Conservation (phyloP, 768 basidiomycete genomes). For the Kwoniella europaea region DNA sequence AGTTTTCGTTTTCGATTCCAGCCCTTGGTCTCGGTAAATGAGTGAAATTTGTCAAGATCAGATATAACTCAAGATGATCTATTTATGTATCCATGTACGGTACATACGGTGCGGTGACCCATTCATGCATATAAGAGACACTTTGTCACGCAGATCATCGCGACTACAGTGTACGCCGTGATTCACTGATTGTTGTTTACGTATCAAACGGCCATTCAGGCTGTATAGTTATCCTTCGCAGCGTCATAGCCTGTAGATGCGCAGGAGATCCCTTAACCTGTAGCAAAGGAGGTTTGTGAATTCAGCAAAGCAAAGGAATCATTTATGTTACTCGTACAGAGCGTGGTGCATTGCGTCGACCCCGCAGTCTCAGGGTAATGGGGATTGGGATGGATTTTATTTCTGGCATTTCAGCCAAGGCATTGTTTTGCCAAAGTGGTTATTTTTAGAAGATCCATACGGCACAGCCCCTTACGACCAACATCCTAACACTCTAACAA, state of each 20-base stretch:
- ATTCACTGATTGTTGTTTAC: too few species aligned
- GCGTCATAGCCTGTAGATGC: not conserved
- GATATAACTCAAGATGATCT: too few species aligned
- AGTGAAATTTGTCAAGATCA: not conserved
- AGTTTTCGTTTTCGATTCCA: not conserved
- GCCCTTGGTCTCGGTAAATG: not conserved
- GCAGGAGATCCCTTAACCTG: not conserved
- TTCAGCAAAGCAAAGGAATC: not conserved
- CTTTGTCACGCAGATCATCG: too few species aligned
- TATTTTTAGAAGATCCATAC: not conserved
- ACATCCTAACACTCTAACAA: not conserved
- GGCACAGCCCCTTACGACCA: constrained; percentile 1
- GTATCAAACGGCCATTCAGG: too few species aligned
- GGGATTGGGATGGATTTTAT: not conserved
- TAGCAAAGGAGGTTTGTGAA: not conserved
- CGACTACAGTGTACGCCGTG: too few species aligned
- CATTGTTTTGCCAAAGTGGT: not conserved
- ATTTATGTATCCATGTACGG: too few species aligned
- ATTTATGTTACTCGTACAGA: too few species aligned
- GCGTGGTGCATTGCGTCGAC: not conserved
- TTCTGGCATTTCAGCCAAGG: not conserved
- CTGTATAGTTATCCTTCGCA: not conserved
- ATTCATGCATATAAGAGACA: too few species aligned
- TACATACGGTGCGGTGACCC: too few species aligned
- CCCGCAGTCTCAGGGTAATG: not conserved